Evolutionary conservation across 73 alveolate genomes (phyloP).

Genomic region (Diophrys sp.): DNA sequence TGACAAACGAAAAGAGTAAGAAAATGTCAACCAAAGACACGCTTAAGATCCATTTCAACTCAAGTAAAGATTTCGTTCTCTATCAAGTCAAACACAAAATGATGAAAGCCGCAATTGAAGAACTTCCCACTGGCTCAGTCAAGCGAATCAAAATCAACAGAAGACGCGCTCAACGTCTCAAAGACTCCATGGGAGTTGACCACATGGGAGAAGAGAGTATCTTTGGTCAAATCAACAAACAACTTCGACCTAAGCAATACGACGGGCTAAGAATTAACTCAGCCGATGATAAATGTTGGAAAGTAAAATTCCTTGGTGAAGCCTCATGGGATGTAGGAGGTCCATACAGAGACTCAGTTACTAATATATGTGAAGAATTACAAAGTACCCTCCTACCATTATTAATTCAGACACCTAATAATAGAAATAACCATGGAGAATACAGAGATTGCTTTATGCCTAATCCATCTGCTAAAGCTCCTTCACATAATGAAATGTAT

Average conservation of each 20-base stretch:
- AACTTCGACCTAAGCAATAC: constrained; percentile 10
- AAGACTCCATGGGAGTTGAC: constrained; percentile 58
- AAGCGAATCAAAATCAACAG: constrained; percentile 25
- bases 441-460: constrained; percentile 86
- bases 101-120: constrained; percentile 3
- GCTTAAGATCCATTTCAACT: constrained; percentile 36
- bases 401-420: constrained; percentile 87
- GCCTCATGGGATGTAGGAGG: constrained; percentile 96
- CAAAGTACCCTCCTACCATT: constrained; percentile 73
- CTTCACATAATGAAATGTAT: constrained; percentile 77
- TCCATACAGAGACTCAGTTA: constrained; percentile 83
- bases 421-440: constrained; percentile 81
- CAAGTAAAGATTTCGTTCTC: constrained; percentile 40
- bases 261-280: constrained; percentile 36
- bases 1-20: background rate
- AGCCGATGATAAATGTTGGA: constrained; percentile 34
- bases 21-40: background rate
- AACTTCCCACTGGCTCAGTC: constrained; percentile 9
- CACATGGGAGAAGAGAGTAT: constrained; percentile 60
- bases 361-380: constrained; percentile 83
- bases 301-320: constrained; percentile 80
- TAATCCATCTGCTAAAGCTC: constrained; percentile 86
- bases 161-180: constrained; percentile 56
- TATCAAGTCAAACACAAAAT: constrained; percentile 35
- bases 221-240: constrained; percentile 61